These are phyloP conservation scores for Dactylella cylindrospora DNA, from an alignment of 2,329 filamentous ascomycete genomes.

Conservation along the genomic window DNA sequence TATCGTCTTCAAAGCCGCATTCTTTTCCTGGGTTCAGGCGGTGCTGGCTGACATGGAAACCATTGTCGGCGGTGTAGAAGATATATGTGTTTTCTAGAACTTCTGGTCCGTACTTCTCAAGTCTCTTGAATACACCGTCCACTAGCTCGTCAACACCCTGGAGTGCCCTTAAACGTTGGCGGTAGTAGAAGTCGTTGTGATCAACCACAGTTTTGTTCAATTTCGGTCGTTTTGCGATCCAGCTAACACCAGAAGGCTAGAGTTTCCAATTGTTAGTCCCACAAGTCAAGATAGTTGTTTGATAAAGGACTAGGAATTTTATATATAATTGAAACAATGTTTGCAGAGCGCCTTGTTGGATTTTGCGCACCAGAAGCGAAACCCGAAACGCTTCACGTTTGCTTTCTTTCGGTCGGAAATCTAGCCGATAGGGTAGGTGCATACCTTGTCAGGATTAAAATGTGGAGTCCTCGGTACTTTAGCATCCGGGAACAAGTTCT, in stretches of 20 bases:
- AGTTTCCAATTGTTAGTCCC: constrained; percentile 2
- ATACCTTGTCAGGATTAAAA: constrained; percentile 66
- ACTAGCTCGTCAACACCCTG: constrained; percentile 62
- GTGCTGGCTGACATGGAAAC: constrained; percentile 64
- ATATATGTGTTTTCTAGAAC: constrained; percentile 59
- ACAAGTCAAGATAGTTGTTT: not conserved
- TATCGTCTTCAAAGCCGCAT: constrained; percentile 63
- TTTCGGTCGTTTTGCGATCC: constrained; percentile 55
- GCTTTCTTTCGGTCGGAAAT: too few relatives aligned
- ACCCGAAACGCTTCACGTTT: too few relatives aligned
- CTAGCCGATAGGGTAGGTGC: too few relatives aligned
- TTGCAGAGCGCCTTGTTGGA: too few relatives aligned
- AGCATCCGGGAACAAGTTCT: constrained; percentile 62
- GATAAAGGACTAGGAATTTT: too few relatives aligned
- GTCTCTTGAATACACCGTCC: constrained; percentile 54
- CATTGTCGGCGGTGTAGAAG: constrained; percentile 64
- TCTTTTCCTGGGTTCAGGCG: constrained; percentile 62
- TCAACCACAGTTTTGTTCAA: constrained; percentile 54
- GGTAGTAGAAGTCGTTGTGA: constrained; percentile 59
- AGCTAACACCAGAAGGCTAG: constrained; percentile 56
- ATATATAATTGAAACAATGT: too few relatives aligned
- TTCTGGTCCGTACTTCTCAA: constrained; percentile 51
- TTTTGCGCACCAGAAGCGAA: too few relatives aligned
- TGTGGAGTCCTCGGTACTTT: constrained; percentile 64
- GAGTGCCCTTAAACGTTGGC: constrained; percentile 58